Conservation (phyloP, 2,329 filamentous ascomycete species). For the Trichoderma sp. region DNA sequence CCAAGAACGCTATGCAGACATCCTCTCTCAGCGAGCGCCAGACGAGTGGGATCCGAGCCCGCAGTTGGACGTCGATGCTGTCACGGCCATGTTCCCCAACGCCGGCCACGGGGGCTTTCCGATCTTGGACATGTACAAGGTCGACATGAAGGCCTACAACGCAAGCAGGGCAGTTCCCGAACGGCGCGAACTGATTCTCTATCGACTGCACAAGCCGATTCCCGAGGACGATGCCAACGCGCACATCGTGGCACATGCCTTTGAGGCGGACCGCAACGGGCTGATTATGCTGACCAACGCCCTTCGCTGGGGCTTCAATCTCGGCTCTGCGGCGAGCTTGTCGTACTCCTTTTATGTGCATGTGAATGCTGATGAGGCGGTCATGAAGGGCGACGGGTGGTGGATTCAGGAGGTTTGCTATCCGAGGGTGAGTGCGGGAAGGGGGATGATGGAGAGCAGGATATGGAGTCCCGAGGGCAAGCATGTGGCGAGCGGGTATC, state of each 20-base stretch:
- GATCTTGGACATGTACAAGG: constrained; percentile 56
- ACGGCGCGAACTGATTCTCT: constrained; percentile 52
- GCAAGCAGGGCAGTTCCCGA: constrained; percentile 46
- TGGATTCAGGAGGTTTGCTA: constrained; percentile 58
- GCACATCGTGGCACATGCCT: constrained; percentile 54
- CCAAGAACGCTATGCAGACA: constrained; percentile 47
- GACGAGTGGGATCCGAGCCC: constrained; percentile 51
- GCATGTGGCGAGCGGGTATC: constrained; percentile 58
- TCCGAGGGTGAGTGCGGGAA: constrained; percentile 50
- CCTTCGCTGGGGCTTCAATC: constrained; percentile 48
- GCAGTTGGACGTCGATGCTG: constrained; percentile 49
- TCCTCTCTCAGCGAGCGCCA: constrained; percentile 44
- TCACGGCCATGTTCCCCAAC: constrained; percentile 43
- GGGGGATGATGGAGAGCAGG: constrained; percentile 52
- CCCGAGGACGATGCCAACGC: constrained; percentile 45
- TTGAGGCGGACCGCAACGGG: constrained; percentile 55
- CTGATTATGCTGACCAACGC: constrained; percentile 55
- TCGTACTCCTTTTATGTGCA: constrained; percentile 58
- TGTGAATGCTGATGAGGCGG: constrained; percentile 50
- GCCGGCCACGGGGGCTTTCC: constrained; percentile 50
- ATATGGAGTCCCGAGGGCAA: constrained; percentile 57
- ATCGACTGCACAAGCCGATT: constrained; percentile 51
- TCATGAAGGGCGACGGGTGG: constrained; percentile 54
- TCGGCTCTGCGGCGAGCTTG: constrained; percentile 50
- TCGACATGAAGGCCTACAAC: constrained; percentile 54